phyloP scores from a whole-genome alignment of 768 basidiomycete species.

The Phaeotremella skinneri region DNA sequence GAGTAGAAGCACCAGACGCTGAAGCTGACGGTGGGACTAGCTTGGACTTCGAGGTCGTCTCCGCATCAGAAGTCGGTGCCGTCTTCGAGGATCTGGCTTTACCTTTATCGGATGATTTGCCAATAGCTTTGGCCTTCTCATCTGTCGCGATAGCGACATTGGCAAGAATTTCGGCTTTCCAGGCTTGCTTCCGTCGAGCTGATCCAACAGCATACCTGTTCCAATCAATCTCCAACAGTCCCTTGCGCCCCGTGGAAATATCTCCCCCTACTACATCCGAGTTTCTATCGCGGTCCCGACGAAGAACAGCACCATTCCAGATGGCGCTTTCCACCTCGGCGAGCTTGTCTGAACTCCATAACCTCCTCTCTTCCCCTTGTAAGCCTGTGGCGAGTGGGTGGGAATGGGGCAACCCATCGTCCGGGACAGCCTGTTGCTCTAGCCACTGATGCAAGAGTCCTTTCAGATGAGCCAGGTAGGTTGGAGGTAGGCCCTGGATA shows the following conservation, averaged over 20 bases:
- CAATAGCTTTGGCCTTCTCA: too few species aligned
- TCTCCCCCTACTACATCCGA: not conserved
- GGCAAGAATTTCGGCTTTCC: conserved; percentile 11
- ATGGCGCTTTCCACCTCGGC: conserved; percentile 29
- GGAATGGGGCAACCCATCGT: conserved; percentile 20
- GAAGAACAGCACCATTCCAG: conserved; percentile 23
- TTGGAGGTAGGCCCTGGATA: conserved; percentile 32
- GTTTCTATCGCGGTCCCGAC: not conserved
- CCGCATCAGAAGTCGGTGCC: too few species aligned
- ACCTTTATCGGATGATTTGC: not conserved
- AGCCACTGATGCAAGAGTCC: conserved; percentile 39
- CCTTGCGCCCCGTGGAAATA: not conserved
- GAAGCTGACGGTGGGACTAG: conserved; percentile 3
- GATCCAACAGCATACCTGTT: conserved; percentile 16
- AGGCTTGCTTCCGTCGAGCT: conserved; percentile 11
- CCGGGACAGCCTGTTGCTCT: conserved; percentile 22
- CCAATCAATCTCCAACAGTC: conserved; percentile 34
- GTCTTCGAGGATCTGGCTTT: too few species aligned
- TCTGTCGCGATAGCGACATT: too few species aligned
- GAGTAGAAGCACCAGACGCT: conserved; percentile 6
- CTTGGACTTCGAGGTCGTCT: not conserved
- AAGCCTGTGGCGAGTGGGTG: not conserved
- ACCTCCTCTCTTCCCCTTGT: conserved; percentile 3
- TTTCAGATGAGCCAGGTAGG: conserved; percentile 31
- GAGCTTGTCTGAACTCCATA: conserved; percentile 27